Evolutionary conservation across 106 monocot genomes (phyloP).

Genomic region (Platanthera zijinensis): DNA sequence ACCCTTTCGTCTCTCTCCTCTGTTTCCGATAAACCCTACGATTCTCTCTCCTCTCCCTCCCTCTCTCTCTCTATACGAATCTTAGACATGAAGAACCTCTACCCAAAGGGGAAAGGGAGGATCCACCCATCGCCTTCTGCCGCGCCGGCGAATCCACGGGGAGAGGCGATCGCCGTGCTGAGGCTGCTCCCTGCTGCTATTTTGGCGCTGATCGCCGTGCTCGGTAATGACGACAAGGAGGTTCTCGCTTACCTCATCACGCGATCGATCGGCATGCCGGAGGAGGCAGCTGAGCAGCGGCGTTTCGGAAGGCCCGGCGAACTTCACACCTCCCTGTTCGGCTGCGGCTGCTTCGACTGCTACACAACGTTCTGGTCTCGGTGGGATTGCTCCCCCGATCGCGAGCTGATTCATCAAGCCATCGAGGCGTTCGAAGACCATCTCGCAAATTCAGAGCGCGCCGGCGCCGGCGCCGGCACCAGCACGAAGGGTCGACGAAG

Average conservation of each 20-base stretch:
- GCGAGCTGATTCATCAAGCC: conserved; percentile 44
- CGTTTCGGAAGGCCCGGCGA: background rate
- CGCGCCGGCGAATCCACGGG: background rate
- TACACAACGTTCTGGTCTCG: conserved; percentile 60
- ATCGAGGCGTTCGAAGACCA: conserved; percentile 68
- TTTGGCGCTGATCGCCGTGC: conserved; percentile 22
- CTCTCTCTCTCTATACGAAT: background rate
- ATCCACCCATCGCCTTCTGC: conserved; percentile 31
- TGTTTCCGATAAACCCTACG: no score
- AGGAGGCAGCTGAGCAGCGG: conserved; percentile 1
- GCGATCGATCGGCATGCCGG: conserved; percentile 13
- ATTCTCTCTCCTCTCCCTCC: background rate
- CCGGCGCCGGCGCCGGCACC: conserved; percentile 6
- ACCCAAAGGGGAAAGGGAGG: conserved; percentile 40
- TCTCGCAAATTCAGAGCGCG: conserved; percentile 24
- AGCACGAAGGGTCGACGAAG: background rate
- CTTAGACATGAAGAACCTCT: conserved; percentile 33
- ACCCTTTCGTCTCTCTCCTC: no score
- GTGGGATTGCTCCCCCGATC: conserved; percentile 47
- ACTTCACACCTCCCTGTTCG: conserved; percentile 25
- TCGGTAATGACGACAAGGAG: conserved; percentile 23
- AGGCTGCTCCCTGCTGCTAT: conserved; percentile 25
- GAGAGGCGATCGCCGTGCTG: conserved; percentile 16
- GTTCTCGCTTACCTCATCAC: conserved; percentile 30
- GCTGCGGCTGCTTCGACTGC: conserved; percentile 70